Evolutionary conservation across 2,329 filamentous ascomycete genomes (phyloP).

Genomic region (Thelonectria blattea): DNA sequence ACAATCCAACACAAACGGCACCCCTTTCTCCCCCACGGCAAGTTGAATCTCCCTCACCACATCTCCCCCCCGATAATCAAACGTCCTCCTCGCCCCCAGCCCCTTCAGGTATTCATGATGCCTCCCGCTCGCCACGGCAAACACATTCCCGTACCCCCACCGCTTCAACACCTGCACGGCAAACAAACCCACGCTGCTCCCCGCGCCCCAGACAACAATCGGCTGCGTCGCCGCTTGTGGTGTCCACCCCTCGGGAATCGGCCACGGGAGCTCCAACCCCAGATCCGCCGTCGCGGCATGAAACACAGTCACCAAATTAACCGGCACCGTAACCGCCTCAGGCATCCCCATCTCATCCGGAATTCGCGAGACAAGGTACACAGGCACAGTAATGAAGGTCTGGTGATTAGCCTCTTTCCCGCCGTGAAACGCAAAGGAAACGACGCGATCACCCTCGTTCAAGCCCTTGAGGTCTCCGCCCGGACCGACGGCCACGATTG

Average conservation of each 20-base stretch:
- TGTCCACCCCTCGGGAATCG: slow-evolving; percentile 51
- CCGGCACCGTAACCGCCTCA: slow-evolving; percentile 59
- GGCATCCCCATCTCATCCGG: slow-evolving; percentile 49
- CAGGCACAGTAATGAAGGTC: slow-evolving; percentile 58
- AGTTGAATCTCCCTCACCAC: slow-evolving; percentile 47
- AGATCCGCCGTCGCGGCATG: slow-evolving; percentile 59
- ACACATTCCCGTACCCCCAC: slow-evolving; percentile 59
- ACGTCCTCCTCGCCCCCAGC: slow-evolving; percentile 53
- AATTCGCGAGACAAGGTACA: slow-evolving; percentile 55
- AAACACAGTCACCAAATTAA: slow-evolving; percentile 66
- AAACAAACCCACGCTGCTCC: slow-evolving; percentile 58
- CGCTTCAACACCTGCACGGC: slow-evolving; percentile 56
- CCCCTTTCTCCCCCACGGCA: slow-evolving; percentile 30
- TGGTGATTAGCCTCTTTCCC: slow-evolving; percentile 59
- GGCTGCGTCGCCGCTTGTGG: slow-evolving; percentile 45
- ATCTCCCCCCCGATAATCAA: slow-evolving; percentile 52
- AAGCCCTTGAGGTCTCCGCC: slow-evolving; percentile 48
- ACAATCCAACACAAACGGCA: slow-evolving; percentile 61
- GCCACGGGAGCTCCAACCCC: slow-evolving; percentile 62
- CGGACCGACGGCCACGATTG: slow-evolving; percentile 57
- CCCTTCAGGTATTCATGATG: slow-evolving; percentile 52
- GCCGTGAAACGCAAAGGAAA: slow-evolving; percentile 58
- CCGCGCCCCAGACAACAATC: slow-evolving; percentile 59
- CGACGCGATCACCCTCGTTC: slow-evolving; percentile 60
- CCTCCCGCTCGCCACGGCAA: slow-evolving; percentile 53